phyloP scores from a whole-genome alignment of 345 rosid genomes.

The Gynandropsis gynandra region DNA sequence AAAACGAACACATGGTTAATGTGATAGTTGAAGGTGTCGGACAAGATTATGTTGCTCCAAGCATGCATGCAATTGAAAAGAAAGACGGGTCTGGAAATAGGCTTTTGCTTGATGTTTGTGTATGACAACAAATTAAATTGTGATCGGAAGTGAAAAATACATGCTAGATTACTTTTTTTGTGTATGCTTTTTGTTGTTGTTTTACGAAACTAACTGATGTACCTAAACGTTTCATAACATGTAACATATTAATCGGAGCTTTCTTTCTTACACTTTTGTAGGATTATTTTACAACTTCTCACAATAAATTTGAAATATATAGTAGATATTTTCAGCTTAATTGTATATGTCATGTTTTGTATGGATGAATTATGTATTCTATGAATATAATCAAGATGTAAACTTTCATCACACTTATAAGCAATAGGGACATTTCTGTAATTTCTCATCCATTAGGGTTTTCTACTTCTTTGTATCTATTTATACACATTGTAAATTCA shows the following conservation, averaged over 20 bases:
- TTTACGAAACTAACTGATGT: no score
- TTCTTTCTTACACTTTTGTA: constrained; percentile 25
- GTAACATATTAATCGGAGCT: not conserved
- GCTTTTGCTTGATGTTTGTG: constrained; percentile 85
- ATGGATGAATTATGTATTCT: no score
- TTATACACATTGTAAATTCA: no score
- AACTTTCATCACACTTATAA: no score
- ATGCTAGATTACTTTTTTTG: not conserved
- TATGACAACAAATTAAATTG: constrained; percentile 81
- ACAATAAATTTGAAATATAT: constrained; percentile 78
- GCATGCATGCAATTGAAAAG: constrained; percentile 39
- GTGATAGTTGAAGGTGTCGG: constrained; percentile 98
- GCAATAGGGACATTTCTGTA: no score
- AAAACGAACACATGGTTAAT: constrained; percentile 73
- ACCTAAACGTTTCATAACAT: no score
- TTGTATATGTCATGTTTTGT: constrained; percentile 31
- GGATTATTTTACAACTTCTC: constrained; percentile 67
- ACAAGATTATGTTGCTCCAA: constrained; percentile 66
- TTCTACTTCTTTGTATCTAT: no score
- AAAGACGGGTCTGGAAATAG: constrained; percentile 89
- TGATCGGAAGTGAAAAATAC: not conserved
- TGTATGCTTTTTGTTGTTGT: not conserved
- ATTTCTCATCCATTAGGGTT: no score
- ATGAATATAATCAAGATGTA: not conserved
- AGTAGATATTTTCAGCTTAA: no score